Evolutionary conservation across 805 yeast genomes (phyloP).

Genomic region (Dipodascus albidus): DNA sequence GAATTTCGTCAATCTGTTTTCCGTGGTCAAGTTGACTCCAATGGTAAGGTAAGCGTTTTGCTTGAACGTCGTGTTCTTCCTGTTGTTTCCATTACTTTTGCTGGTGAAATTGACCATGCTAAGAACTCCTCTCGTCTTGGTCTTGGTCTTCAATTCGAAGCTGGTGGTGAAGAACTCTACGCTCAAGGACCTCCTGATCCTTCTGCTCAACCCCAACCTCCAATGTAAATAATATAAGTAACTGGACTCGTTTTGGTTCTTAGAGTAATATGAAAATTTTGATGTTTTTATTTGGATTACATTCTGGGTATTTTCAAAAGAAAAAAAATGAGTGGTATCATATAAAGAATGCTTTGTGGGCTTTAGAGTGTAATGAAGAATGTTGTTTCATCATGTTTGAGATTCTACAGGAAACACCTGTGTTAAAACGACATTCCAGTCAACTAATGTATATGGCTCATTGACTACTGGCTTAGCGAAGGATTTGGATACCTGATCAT

Average conservation of each 20-base stretch:
- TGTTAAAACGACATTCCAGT: too few species aligned
- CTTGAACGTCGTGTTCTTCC: constrained; percentile 91
- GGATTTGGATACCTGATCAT: too few species aligned
- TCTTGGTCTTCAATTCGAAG: constrained; percentile 89
- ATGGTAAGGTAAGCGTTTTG: constrained; percentile 83
- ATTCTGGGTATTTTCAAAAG: too few species aligned
- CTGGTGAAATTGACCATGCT: constrained; percentile 86
- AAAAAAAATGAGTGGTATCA: too few species aligned
- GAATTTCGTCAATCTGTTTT: constrained; percentile 94
- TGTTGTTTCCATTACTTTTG: constrained; percentile 75
- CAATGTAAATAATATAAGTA: constrained; percentile 14
- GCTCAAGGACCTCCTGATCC: constrained; percentile 27
- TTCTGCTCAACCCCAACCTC: constrained; percentile 18
- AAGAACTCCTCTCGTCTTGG: constrained; percentile 75
- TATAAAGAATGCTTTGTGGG: too few species aligned
- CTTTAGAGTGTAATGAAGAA: too few species aligned
- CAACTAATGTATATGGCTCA: too few species aligned
- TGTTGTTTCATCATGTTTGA: too few species aligned
- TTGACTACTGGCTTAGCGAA: too few species aligned
- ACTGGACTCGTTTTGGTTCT: neutral
- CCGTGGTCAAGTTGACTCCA: constrained; percentile 88
- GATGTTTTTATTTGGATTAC: constrained; percentile 2
- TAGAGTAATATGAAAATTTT: neutral
- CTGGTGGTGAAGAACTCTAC: constrained; percentile 86
- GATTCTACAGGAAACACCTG: too few species aligned